Percentiles rank a stretch among this genome's conserved stretches.
phyloP scores from a whole-genome alignment of 192 early-diverging fungal genomes.

The Podochytrium sp. region DNA sequence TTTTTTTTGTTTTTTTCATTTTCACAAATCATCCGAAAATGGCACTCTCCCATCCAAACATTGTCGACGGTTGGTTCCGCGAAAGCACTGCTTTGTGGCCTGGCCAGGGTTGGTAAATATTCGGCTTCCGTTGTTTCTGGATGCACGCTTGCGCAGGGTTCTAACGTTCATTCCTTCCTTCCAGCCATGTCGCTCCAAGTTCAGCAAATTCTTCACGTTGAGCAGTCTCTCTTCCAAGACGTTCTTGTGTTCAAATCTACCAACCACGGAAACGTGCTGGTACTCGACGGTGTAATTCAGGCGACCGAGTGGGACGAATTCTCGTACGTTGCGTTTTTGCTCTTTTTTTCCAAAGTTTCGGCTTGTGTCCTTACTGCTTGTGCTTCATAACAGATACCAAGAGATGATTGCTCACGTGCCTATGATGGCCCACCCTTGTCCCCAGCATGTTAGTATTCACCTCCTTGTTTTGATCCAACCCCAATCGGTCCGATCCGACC shows the following conservation, averaged over 20 bases:
- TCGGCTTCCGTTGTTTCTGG: background rate
- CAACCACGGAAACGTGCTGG: constrained; percentile 94
- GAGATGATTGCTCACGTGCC: constrained; percentile 99
- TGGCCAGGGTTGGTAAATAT: constrained; percentile 78
- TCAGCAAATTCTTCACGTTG: constrained; percentile 91
- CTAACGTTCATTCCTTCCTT: background rate
- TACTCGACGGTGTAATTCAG: constrained; percentile 98
- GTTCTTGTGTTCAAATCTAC: constrained; percentile 96
- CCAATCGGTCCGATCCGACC: no score
- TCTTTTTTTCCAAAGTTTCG: background rate
- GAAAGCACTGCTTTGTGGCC: constrained; percentile 96
- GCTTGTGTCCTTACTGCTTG: background rate
- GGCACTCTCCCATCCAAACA: constrained; percentile 78
- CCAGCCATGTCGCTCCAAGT: constrained; percentile 94
- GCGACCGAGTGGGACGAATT: constrained; percentile 98
- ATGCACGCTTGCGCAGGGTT: background rate
- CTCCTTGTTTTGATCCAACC: background rate
- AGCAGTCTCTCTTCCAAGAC: constrained; percentile 95
- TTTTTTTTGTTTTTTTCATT: constrained; percentile 17
- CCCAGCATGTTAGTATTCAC: constrained; percentile 73
- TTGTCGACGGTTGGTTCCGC: constrained; percentile 96
- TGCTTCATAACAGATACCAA: constrained; percentile 87
- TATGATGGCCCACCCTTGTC: constrained; percentile 92
- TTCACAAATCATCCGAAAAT: background rate
- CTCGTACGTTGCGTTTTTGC: constrained; percentile 62